These are phyloP conservation scores for Cladosporium colombiae DNA, from an alignment of 2,329 filamentous ascomycete genomes.

Conservation along the genomic window DNA sequence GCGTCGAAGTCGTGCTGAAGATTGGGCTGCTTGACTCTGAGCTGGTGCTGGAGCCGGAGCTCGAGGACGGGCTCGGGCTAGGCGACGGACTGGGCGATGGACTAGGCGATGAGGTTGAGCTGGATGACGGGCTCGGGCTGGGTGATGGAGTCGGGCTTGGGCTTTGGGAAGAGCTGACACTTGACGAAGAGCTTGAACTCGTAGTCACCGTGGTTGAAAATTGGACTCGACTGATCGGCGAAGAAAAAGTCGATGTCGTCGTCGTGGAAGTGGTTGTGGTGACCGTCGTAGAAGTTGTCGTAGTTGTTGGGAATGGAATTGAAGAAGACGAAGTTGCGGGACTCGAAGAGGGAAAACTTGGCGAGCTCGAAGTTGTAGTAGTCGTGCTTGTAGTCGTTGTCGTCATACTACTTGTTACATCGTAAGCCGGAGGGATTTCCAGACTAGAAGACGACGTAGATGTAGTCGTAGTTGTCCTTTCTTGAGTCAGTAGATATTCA, in stretches of 20 bases:
- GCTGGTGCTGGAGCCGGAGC: not conserved
- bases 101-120: not conserved
- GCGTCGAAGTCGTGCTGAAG: not conserved
- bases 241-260: not conserved
- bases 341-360: not conserved
- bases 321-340: not conserved
- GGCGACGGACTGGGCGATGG: not conserved
- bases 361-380: not conserved
- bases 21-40: not conserved
- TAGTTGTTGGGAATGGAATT: not conserved
- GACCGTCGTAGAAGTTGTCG: not conserved
- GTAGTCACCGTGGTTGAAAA: not conserved
- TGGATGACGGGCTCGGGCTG: not conserved
- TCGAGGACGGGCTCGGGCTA: not conserved
- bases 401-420: not conserved
- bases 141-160: not conserved
- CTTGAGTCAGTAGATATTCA: not conserved
- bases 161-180: not conserved
- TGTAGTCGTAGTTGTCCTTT: not conserved
- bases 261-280: not conserved
- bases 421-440: not conserved
- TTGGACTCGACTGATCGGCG: not conserved
- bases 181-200: not conserved
- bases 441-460: not conserved
- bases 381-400: not conserved